Conservation (phyloP, 2,329 filamentous ascomycete species). For the Fusarium marasasianum region DNA sequence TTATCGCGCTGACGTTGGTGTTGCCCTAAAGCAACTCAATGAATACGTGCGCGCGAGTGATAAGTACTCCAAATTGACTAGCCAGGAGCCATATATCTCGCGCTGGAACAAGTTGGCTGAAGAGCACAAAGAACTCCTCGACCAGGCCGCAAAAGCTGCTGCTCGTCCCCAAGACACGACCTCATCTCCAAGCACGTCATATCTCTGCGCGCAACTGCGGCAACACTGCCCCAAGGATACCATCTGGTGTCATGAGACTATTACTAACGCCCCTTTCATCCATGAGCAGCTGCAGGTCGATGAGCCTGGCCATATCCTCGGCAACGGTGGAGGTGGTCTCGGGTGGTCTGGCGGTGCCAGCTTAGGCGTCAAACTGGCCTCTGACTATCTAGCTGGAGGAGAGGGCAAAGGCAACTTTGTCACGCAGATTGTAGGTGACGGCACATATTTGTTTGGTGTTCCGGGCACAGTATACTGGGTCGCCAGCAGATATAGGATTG, state of each 20-base stretch:
- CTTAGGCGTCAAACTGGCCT: conserved; percentile 75
- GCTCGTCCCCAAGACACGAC: background rate
- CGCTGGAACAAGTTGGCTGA: conserved; percentile 1
- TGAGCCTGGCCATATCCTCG: conserved; percentile 76
- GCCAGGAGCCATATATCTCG: background rate
- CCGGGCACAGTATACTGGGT: conserved; percentile 62
- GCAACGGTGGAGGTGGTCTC: conserved; percentile 79
- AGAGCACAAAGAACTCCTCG: background rate
- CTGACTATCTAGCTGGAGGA: conserved; percentile 22
- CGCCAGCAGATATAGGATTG: conserved; percentile 56
- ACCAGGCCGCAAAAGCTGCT: background rate
- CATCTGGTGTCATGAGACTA: conserved; percentile 78
- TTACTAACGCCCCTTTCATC: conserved; percentile 73
- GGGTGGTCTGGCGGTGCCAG: conserved; percentile 79
- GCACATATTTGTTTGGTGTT: conserved; percentile 59
- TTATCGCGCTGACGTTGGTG: conserved; percentile 71
- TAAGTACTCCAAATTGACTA: background rate
- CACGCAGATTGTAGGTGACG: conserved; percentile 60
- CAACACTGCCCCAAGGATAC: conserved; percentile 54
- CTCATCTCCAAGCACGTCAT: background rate
- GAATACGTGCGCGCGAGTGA: background rate
- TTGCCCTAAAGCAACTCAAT: conserved; percentile 58
- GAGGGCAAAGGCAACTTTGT: conserved; percentile 52
- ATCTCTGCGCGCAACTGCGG: background rate
- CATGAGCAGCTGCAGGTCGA: conserved; percentile 74